phyloP scores from a whole-genome alignment of 164 flowering plant genomes.

The Vitis riparia region DNA sequence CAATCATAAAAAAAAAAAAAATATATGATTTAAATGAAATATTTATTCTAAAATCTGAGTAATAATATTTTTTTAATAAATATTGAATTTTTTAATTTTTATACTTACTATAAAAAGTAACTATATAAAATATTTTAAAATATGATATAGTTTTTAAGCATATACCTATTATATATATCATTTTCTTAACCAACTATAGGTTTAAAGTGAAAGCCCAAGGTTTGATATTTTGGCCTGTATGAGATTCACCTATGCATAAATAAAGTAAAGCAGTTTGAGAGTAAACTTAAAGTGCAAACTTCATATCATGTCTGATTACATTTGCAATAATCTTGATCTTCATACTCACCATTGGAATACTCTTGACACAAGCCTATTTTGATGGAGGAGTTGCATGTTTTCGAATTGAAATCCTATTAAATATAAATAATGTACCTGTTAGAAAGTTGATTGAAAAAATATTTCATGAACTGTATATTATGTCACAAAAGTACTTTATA shows the following conservation, averaged over 20 bases:
- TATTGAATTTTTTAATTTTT: too few relatives aligned
- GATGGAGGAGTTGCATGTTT: neutral
- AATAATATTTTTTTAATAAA: too few relatives aligned
- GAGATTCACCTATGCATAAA: too few relatives aligned
- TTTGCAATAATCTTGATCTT: neutral
- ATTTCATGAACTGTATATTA: neutral
- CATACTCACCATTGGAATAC: neutral
- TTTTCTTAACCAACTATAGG: neutral
- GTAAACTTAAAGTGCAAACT: neutral
- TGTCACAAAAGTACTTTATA: neutral
- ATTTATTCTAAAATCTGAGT: too few relatives aligned
- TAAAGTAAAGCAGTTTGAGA: too few relatives aligned
- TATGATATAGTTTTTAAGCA: too few relatives aligned
- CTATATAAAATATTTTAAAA: too few relatives aligned
- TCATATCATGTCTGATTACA: neutral
- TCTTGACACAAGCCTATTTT: neutral
- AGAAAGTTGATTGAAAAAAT: too few relatives aligned
- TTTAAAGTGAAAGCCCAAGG: constrained; percentile 9
- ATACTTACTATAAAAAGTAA: too few relatives aligned
- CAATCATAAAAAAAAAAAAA: too few relatives aligned
- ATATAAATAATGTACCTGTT: neutral
- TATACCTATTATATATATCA: too few relatives aligned
- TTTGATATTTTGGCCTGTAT: neutral
- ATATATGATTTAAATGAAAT: too few relatives aligned
- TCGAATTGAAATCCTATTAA: neutral